A percentile compares a stretch with the other conserved stretches of the same genome.
These are phyloP conservation scores for Mortierella sp. DNA, from an alignment of 371 early-diverging fungal species.

Conservation along the genomic window DNA sequence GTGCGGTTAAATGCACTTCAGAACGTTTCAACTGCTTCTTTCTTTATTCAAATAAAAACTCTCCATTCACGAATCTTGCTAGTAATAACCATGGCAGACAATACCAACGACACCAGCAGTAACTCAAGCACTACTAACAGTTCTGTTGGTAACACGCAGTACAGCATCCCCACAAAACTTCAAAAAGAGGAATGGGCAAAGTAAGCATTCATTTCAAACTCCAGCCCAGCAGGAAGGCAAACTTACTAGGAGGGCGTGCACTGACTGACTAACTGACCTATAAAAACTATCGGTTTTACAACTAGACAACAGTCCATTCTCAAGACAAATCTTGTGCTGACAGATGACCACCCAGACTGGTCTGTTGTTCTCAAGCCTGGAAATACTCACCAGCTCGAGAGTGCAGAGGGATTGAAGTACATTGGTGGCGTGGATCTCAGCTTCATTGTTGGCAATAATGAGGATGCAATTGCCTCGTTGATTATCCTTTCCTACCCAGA, in stretches of 20 bases:
- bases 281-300: background rate
- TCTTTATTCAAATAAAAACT: slow-evolving; percentile 1
- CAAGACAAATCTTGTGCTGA: slow-evolving; percentile 27
- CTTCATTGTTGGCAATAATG: slow-evolving; percentile 72
- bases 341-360: slow-evolving; percentile 48
- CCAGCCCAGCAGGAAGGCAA: background rate
- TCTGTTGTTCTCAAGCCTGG: slow-evolving; percentile 25
- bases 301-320: slow-evolving; percentile 41
- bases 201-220: slow-evolving; percentile 23
- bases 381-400: slow-evolving; percentile 21
- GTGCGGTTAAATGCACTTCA: too few species aligned
- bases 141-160: background rate
- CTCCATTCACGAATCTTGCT: background rate
- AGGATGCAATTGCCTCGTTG: slow-evolving; percentile 82
- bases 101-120: background rate
- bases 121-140: background rate
- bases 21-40: background rate
- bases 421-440: slow-evolving; percentile 91
- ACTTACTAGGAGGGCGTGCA: background rate
- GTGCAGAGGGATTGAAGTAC: slow-evolving; percentile 62
- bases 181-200: slow-evolving; percentile 53
- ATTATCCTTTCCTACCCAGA: slow-evolving; percentile 76
- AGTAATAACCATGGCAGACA: background rate
- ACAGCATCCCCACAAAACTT: slow-evolving; percentile 31
- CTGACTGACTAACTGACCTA: too few species aligned